phyloP scores from a whole-genome alignment of 805 yeast species.

The Debaryomyces prosopidis region DNA sequence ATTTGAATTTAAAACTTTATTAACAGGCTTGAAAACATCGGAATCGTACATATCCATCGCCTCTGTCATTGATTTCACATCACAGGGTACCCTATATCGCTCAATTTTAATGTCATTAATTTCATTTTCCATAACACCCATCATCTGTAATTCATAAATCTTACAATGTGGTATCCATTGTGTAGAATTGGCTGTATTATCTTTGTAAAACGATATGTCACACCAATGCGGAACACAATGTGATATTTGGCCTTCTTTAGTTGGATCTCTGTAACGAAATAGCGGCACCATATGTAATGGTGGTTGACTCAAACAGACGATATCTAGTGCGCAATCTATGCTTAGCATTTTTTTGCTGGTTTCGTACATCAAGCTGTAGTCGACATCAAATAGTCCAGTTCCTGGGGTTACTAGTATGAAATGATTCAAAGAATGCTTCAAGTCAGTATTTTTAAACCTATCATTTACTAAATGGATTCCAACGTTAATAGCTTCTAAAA shows the following conservation, averaged over 20 bases:
- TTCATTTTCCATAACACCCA: slow-evolving; percentile 96
- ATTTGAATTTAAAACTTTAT: slow-evolving; percentile 1
- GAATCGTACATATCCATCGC: slow-evolving; percentile 72
- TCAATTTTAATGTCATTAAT: slow-evolving; percentile 67
- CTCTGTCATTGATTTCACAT: slow-evolving; percentile 46
- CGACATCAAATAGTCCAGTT: slow-evolving; percentile 90
- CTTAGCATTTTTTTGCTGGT: slow-evolving; percentile 75
- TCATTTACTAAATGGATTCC: slow-evolving; percentile 77
- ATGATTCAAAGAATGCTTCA: slow-evolving; percentile 89
- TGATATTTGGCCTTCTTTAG: slow-evolving; percentile 46
- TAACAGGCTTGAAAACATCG: slow-evolving; percentile 45
- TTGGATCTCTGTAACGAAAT: slow-evolving; percentile 57
- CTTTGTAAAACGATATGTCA: slow-evolving; percentile 88
- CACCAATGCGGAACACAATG: slow-evolving; percentile 95
- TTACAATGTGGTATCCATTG: slow-evolving; percentile 95
- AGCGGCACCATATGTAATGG: slow-evolving; percentile 92
- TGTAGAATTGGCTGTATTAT: slow-evolving; percentile 40
- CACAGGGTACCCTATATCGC: slow-evolving; percentile 43
- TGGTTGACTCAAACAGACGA: slow-evolving; percentile 84
- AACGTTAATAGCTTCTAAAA: slow-evolving; percentile 82
- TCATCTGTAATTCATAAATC: slow-evolving; percentile 95
- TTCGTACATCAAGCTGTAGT: slow-evolving; percentile 68
- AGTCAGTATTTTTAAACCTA: slow-evolving; percentile 79
- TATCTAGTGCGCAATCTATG: slow-evolving; percentile 84
- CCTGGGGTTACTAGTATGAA: slow-evolving; percentile 88